phyloP scores from a whole-genome alignment of 768 basidiomycete species.

The Auriscalpium orientale region DNA sequence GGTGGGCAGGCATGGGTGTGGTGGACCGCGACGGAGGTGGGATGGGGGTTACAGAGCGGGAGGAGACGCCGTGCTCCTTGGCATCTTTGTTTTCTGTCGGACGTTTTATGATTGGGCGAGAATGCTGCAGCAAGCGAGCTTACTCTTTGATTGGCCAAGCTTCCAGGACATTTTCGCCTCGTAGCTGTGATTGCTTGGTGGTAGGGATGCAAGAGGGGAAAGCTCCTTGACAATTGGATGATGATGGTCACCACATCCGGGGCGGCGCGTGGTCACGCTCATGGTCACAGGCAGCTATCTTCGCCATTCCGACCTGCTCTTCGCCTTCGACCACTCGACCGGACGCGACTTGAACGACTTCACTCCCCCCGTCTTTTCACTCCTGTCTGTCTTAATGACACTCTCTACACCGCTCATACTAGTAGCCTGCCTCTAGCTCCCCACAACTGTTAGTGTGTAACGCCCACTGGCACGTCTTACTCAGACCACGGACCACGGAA shows the following conservation, averaged over 20 bases:
- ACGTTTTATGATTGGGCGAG: not conserved
- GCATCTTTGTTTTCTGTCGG: constrained; percentile 56
- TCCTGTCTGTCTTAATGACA: too few species aligned
- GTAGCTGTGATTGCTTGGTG: not conserved
- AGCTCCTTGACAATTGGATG: not conserved
- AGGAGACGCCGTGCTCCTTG: constrained; percentile 63
- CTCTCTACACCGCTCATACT: too few species aligned
- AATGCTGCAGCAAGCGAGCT: constrained; percentile 8
- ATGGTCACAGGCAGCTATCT: not conserved
- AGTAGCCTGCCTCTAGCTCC: too few species aligned
- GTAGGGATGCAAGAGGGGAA: not conserved
- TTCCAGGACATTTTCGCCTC: constrained; percentile 49
- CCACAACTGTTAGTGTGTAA: not conserved
- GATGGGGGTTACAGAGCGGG: constrained; percentile 75
- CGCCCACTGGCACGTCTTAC: not conserved
- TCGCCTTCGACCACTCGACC: not conserved
- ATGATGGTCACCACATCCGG: not conserved
- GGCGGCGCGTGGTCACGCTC: not conserved
- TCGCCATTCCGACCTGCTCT: not conserved
- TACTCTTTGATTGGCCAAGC: constrained; percentile 32
- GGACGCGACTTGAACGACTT: not conserved
- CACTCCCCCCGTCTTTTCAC: too few species aligned
- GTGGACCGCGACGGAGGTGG: constrained; percentile 60
- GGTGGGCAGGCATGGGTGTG: constrained; percentile 49
- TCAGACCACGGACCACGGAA: not conserved